A percentile compares a stretch with the other conserved stretches of the same genome.
phyloP scores from a whole-genome alignment of 192 early-diverging fungal species.

The Phlyctochytrium planicorne region DNA sequence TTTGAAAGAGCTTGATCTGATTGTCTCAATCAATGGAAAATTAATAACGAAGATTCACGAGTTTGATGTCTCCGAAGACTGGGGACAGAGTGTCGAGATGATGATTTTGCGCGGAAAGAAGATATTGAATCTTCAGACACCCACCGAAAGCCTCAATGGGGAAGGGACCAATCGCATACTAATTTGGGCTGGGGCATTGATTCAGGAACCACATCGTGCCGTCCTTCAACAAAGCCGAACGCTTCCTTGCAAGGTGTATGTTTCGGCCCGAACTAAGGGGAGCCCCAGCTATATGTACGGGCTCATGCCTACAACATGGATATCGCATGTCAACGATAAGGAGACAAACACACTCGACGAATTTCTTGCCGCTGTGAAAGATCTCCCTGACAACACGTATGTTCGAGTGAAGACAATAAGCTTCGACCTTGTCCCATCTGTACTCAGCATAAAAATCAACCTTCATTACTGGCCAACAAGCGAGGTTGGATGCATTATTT shows the following conservation, averaged over 20 bases:
- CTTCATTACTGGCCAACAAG: slow-evolving; percentile 66
- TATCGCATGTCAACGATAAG: slow-evolving; percentile 45
- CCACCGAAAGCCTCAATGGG: slow-evolving; percentile 49
- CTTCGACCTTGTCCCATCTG: slow-evolving; percentile 73
- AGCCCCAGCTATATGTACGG: slow-evolving; percentile 49
- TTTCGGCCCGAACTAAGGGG: slow-evolving; percentile 41
- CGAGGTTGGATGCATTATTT: no score
- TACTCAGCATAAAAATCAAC: slow-evolving; percentile 71
- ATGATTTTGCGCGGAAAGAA: slow-evolving; percentile 69
- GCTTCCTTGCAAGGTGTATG: slow-evolving; percentile 44
- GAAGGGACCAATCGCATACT: slow-evolving; percentile 62
- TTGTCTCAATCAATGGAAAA: slow-evolving; percentile 40
- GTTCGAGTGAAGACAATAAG: slow-evolving; percentile 72
- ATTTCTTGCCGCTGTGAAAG: slow-evolving; percentile 67
- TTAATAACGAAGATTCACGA: slow-evolving; percentile 34
- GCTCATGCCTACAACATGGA: slow-evolving; percentile 44
- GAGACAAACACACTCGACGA: slow-evolving; percentile 71
- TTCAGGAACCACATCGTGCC: slow-evolving; percentile 49
- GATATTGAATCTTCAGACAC: slow-evolving; percentile 64
- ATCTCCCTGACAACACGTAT: slow-evolving; percentile 61
- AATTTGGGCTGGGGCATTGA: slow-evolving; percentile 79
- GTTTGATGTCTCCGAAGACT: slow-evolving; percentile 30
- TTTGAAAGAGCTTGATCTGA: slow-evolving; percentile 52
- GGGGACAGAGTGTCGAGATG: slow-evolving; percentile 32
- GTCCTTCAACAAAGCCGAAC: slow-evolving; percentile 43